These are phyloP conservation scores for Centrapalus pauciflorus DNA, from an alignment of 129 eudicot species.

Conservation along the genomic window DNA sequence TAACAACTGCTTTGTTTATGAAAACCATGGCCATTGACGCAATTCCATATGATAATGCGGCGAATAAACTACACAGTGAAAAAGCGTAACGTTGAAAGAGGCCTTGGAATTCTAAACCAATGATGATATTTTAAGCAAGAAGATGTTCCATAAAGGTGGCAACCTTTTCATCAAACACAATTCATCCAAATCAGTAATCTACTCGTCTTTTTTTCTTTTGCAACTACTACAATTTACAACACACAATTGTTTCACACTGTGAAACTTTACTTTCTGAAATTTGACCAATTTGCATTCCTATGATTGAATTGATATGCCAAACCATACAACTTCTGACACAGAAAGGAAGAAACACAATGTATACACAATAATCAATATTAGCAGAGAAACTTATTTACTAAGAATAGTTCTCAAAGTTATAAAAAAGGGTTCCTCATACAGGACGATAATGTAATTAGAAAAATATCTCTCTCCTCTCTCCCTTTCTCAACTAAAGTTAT, in stretches of 20 bases:
- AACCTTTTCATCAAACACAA: no score
- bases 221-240: not conserved
- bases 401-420: no score
- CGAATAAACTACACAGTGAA: constrained; percentile 51
- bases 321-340: not conserved
- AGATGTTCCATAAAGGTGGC: not conserved
- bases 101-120: not conserved
- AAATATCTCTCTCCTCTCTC: no score
- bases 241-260: not conserved
- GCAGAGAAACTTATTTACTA: no score
- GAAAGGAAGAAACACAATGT: no score
- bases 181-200: not conserved
- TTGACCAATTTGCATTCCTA: not conserved
- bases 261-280: not conserved
- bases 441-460: no score
- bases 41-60: constrained; percentile 89
- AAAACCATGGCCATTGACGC: constrained; percentile 99
- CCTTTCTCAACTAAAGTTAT: no score
- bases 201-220: not conserved
- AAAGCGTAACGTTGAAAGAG: not conserved
- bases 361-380: no score
- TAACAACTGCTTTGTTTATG: constrained; percentile 87
- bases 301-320: not conserved
- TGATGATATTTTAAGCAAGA: not conserved
- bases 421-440: no score